Evolutionary conservation across 2,329 filamentous ascomycete genomes (phyloP).

Genomic region (Xylariaceae sp.): DNA sequence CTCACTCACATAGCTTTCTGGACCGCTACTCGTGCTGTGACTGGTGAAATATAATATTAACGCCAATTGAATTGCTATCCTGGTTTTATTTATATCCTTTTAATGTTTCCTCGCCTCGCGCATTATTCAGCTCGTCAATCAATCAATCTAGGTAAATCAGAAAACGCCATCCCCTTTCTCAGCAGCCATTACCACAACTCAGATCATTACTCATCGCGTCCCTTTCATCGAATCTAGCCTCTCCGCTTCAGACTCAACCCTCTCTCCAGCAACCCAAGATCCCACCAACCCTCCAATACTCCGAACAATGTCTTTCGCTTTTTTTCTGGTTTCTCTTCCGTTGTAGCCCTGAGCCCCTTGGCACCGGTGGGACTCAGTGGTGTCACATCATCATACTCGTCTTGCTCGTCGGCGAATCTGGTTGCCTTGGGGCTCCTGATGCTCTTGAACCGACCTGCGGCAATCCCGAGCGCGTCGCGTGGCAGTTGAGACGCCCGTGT

Average conservation of each 20-base stretch:
- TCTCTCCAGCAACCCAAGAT: conserved; percentile 42
- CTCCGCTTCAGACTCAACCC: conserved; percentile 32
- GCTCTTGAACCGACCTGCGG: conserved; percentile 15
- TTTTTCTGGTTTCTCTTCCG: conserved; percentile 21
- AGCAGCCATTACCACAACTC: no score
- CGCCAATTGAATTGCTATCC: no score
- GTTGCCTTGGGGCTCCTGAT: not conserved
- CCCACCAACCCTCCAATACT: conserved; percentile 52
- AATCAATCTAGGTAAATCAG: no score
- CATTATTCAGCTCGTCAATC: no score
- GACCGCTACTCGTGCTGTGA: no score
- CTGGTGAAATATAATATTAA: no score
- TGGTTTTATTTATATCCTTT: no score
- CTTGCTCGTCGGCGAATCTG: conserved; percentile 14
- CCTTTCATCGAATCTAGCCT: not conserved
- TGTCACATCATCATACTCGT: conserved; percentile 19
- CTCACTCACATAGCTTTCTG: no score
- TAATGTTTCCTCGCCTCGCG: no score
- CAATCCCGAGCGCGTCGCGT: conserved; percentile 27
- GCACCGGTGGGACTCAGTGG: conserved; percentile 19
- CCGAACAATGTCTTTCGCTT: conserved; percentile 44
- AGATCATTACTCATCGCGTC: no score
- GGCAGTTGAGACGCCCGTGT: conserved; percentile 18
- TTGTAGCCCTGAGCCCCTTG: conserved; percentile 6
- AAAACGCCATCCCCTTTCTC: no score